These are phyloP conservation scores for Gleditsia sinensis DNA, from an alignment of 306 rosid genomes.

Conservation along the genomic window DNA sequence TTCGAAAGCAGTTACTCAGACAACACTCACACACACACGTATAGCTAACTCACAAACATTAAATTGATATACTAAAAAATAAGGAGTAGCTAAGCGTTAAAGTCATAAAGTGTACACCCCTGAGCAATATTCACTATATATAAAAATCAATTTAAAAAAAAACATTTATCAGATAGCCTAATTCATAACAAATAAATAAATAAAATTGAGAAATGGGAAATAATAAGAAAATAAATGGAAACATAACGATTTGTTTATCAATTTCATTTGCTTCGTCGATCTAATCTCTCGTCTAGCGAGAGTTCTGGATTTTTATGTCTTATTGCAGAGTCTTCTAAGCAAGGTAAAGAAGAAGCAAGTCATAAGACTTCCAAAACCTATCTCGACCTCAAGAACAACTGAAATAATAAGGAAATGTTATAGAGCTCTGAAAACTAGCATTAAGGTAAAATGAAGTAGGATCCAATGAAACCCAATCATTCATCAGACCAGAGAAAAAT, in stretches of 20 bases:
- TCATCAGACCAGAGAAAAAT: neutral
- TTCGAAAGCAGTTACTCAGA: neutral
- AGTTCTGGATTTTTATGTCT: neutral
- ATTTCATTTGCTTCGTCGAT: too few species aligned
- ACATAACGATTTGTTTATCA: neutral
- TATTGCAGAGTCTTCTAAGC: neutral
- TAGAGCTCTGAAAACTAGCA: neutral
- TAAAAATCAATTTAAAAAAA: too few species aligned
- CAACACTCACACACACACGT: neutral
- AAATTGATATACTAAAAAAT: too few species aligned
- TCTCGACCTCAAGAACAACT: neutral
- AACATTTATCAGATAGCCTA: neutral
- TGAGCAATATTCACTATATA: neutral
- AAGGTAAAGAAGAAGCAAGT: neutral
- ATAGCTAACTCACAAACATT: neutral
- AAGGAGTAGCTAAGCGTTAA: neutral
- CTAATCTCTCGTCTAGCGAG: neutral
- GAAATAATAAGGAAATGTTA: neutral
- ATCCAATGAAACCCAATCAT: neutral
- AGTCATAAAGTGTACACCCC: too few species aligned
- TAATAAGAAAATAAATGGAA: neutral
- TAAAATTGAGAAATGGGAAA: neutral
- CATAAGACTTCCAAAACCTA: neutral
- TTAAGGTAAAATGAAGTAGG: neutral
- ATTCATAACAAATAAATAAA: neutral